phyloP scores from a whole-genome alignment of 805 yeast species.

The Ascoidea rubescens region DNA sequence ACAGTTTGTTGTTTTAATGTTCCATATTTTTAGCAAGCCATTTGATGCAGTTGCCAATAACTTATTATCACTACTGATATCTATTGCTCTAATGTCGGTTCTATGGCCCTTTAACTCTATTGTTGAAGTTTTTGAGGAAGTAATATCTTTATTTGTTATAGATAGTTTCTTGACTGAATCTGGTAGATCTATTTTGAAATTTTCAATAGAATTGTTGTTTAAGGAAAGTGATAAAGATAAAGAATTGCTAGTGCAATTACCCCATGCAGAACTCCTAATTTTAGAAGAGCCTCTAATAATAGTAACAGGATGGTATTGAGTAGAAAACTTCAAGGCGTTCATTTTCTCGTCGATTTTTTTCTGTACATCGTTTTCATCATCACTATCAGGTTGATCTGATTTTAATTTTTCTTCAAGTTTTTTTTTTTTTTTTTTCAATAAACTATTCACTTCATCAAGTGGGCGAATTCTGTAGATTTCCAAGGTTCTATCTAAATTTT shows the following conservation, averaged over 20 bases:
- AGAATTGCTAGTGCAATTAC: slow-evolving; percentile 26
- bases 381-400: slow-evolving; percentile 18
- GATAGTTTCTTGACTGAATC: slow-evolving; percentile 41
- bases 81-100: slow-evolving; percentile 74
- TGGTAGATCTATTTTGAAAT: slow-evolving; percentile 41
- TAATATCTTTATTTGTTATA: slow-evolving; percentile 22
- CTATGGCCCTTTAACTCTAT: slow-evolving; percentile 80
- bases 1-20: slow-evolving; percentile 55
- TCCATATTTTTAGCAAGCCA: slow-evolving; percentile 85
- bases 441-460: slow-evolving; percentile 65
- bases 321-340: slow-evolving; percentile 33
- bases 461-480: slow-evolving; percentile 72
- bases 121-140: slow-evolving; percentile 31
- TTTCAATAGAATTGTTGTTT: slow-evolving; percentile 63
- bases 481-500: slow-evolving; percentile 67
- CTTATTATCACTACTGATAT: slow-evolving; percentile 68
- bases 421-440: slow-evolving; percentile 61
- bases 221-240: slow-evolving; percentile 53
- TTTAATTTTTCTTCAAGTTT: slow-evolving; percentile 64
- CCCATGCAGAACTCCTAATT: slow-evolving; percentile 55
- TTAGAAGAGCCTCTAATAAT: slow-evolving; percentile 51
- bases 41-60: slow-evolving; percentile 82
- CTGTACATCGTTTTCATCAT: slow-evolving; percentile 28
- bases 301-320: slow-evolving; percentile 57
- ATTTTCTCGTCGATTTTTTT: slow-evolving; percentile 26